Base-by-base conservation (phyloP, 2,329 filamentous ascomycete genomes). In the Fusarium decemcellulare region DNA sequence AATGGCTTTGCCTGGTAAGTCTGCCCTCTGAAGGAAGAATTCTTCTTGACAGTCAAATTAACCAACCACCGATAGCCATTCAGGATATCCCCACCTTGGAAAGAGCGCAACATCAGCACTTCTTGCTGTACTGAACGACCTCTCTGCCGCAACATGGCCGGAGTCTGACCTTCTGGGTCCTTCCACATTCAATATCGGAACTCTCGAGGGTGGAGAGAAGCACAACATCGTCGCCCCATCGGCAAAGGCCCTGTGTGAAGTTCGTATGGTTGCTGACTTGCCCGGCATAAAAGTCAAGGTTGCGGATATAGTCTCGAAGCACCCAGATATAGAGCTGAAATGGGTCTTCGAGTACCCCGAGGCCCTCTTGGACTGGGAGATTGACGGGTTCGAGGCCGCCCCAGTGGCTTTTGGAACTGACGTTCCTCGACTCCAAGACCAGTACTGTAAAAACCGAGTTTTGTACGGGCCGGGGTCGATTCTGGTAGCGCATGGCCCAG, bases 21-120 rank as follows among this genome's bases (percentile, higher is more conserved):
- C 91, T 1, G 94, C 97, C 97, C 76, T 94, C 94, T 0, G 93
- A 91, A 88, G 84, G 95, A 2, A 94, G 94, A 1, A 87, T 89
- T 89, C 0, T 80, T 97, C 29, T 82, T 85, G 34, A 83, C 81
- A 2, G 77, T 95, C 37, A 84, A 92, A 61, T 82, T 23, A 23
- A 23, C 3, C 23, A 23, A 23, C 23, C 23, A 23, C 23, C 23
- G 5, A 23, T 9, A 75, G 81, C 2, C 70, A 72, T n/a, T 72
- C 70, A 6, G 70, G 70, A 14, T 72, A 72, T 34, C 70, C 70
- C 6, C 57, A 65, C 14, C 42, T 61, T 32, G 68, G 70, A 2
- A 60, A 68, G 34, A 71, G 61, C 16, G 70, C 70, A 8, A 68
- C 54, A 4, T 37, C 52, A 8, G 46, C 47, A 8, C 57, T 72